Conservation (phyloP, 1,284 basidiomycete genomes). For the Heterobasidion parviporum region DNA sequence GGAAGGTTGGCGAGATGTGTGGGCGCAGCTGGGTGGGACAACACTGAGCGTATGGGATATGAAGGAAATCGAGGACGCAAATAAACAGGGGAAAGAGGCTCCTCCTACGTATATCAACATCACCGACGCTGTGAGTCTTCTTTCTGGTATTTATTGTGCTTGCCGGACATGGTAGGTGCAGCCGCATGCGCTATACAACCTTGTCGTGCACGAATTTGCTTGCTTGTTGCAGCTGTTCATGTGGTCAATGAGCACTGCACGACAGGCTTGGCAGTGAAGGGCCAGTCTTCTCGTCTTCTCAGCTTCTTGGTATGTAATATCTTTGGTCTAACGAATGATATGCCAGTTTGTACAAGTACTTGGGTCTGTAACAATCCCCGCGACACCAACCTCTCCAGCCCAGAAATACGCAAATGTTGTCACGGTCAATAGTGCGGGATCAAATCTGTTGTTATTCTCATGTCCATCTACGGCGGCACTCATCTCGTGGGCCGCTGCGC, state of each 20-base stretch:
- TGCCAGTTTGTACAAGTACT: conserved; percentile 64
- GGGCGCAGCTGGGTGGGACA: conserved; percentile 91
- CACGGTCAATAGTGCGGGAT: conserved; percentile 91
- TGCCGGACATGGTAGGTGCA: background rate
- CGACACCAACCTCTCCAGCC: conserved; percentile 35
- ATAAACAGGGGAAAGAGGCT: conserved; percentile 70
- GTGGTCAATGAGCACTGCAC: too few species aligned
- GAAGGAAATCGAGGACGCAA: conserved; percentile 76
- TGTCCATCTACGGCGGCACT: conserved; percentile 68
- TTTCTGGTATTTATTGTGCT: conserved; percentile 3
- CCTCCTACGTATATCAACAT: conserved; percentile 83
- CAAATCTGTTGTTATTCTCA: conserved; percentile 86
- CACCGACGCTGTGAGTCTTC: conserved; percentile 68
- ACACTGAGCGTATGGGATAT: conserved; percentile 91
- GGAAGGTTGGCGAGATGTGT: conserved; percentile 87
- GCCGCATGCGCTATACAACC: background rate
- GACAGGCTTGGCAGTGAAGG: too few species aligned
- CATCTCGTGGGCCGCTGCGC: conserved; percentile 85
- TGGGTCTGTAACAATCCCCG: conserved; percentile 60
- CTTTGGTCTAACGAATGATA: background rate
- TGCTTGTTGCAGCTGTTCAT: too few species aligned
- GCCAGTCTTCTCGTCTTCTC: too few species aligned
- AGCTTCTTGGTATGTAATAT: too few species aligned
- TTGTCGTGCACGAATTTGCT: too few species aligned
- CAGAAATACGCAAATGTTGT: conserved; percentile 73